These are phyloP conservation scores for Lunularia cruciata DNA, from an alignment of 225 moss, liverwort and hornwort genomes.

Conservation along the genomic window DNA sequence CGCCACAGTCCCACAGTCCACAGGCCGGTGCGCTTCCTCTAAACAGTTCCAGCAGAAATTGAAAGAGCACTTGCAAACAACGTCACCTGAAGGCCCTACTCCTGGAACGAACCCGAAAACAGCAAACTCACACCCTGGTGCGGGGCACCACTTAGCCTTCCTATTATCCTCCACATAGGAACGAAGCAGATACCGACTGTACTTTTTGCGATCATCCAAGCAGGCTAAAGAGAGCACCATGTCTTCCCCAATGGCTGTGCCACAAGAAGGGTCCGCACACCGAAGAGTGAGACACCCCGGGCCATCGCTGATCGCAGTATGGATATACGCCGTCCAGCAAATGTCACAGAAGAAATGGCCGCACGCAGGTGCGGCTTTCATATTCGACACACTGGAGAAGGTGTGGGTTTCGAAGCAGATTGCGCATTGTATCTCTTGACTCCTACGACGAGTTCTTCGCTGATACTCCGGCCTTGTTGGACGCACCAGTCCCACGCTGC, in stretches of 20 bases:
- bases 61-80: constrained; percentile 87
- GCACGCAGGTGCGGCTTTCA: constrained; percentile 74
- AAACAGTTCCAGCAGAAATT: constrained; percentile 93
- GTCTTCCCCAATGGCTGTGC: constrained; percentile 83
- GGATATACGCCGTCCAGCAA: constrained; percentile 94
- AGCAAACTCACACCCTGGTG: constrained; percentile 94
- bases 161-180: constrained; percentile 93
- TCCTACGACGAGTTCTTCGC: constrained; percentile 26
- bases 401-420: constrained; percentile 82
- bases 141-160: constrained; percentile 97
- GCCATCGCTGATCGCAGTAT: constrained; percentile 91
- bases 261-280: constrained; percentile 93
- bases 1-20: constrained; percentile 88
- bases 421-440: constrained; percentile 71
- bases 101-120: constrained; percentile 71
- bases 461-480: constrained; percentile 39
- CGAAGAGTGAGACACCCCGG: constrained; percentile 90
- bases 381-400: constrained; percentile 42
- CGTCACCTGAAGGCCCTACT: constrained; percentile 60
- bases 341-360: constrained; percentile 95
- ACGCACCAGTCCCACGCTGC: constrained; percentile 63
- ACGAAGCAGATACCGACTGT: constrained; percentile 77
- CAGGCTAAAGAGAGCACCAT: constrained; percentile 71
- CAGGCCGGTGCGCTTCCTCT: constrained; percentile 96
- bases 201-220: constrained; percentile 69